Evolutionary conservation across 2,329 filamentous ascomycete species (phyloP).

Genomic region (Achaetomium macrosporum): DNA sequence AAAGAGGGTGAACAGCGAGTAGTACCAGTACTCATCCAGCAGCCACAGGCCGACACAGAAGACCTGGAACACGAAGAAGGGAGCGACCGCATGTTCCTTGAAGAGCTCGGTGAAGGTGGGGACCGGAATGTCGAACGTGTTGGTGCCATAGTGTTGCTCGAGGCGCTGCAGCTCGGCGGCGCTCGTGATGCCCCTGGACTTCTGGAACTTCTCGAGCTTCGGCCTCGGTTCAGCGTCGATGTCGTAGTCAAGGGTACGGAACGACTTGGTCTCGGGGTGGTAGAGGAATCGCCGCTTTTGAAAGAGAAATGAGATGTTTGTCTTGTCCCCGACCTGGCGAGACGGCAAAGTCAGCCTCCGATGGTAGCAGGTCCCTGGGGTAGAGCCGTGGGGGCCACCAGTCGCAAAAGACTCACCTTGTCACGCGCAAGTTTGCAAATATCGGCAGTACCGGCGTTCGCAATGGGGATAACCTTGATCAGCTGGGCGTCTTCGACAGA

Average conservation of each 20-base stretch:
- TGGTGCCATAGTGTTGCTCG: conserved; percentile 89
- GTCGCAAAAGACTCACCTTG: conserved; percentile 40
- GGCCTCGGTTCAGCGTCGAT: conserved; percentile 86
- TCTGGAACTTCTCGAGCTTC: conserved; percentile 69
- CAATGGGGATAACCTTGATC: conserved; percentile 87
- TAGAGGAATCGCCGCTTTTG: conserved; percentile 97
- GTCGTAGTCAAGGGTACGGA: conserved; percentile 73
- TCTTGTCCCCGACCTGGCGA: conserved; percentile 60
- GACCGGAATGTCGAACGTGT: conserved; percentile 96
- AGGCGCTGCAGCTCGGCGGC: conserved; percentile 71
- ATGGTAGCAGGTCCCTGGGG: not conserved
- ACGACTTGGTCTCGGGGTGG: conserved; percentile 63
- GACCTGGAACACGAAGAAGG: conserved; percentile 98
- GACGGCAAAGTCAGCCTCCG: too few species aligned
- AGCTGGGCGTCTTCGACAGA: conserved; percentile 68
- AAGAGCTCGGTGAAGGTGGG: conserved; percentile 94
- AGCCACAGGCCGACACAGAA: conserved; percentile 99
- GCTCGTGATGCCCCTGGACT: conserved; percentile 66
- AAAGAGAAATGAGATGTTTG: conserved; percentile 83
- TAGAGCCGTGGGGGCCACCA: not conserved
- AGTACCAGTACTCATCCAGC: conserved; percentile 99
- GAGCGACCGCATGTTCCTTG: conserved; percentile 95
- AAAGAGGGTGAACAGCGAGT: conserved; percentile 96
- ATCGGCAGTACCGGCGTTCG: conserved; percentile 83
- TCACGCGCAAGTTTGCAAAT: conserved; percentile 79